Evolutionary conservation across 1,139 yeast species (phyloP).

Genomic region (Nakaseomyces bracarensis): DNA sequence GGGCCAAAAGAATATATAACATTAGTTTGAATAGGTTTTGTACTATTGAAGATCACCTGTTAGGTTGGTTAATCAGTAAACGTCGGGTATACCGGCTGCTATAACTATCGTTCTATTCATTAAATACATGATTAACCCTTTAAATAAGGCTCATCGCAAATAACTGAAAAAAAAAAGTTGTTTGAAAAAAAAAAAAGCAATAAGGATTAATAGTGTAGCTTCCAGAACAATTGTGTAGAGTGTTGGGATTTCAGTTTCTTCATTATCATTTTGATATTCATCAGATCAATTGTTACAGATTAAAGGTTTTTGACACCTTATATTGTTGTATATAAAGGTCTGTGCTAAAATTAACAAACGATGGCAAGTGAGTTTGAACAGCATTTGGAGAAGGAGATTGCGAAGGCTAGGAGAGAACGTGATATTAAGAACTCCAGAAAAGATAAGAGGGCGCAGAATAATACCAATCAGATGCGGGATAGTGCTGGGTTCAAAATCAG

Average conservation of each 20-base stretch:
- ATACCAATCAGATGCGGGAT: constrained; percentile 34
- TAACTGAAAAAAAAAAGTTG: constrained; percentile 35
- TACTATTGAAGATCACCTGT: neutral
- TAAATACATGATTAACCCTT: no score
- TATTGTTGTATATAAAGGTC: no score
- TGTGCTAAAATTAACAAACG: neutral
- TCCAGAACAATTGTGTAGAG: no score
- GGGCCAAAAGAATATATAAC: neutral
- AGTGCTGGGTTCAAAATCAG: constrained; percentile 28
- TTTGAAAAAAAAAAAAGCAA: neutral
- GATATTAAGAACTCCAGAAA: constrained; percentile 46
- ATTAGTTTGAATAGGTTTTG: neutral
- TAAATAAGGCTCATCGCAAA: constrained; percentile 44
- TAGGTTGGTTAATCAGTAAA: no score
- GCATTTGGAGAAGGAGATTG: constrained; percentile 3
- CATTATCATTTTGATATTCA: no score
- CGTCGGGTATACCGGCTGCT: no score
- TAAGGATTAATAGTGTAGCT: no score
- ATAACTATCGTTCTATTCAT: no score
- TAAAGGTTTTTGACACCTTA: neutral
- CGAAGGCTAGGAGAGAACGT: constrained; percentile 15
- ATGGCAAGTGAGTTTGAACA: constrained; percentile 2
- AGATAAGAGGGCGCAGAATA: constrained; percentile 22
- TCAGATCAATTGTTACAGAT: no score
- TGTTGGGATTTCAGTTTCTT: no score